phyloP scores from a whole-genome alignment of 225 moss, liverwort and hornwort genomes.

The Rhytidiadelphus loreus region DNA sequence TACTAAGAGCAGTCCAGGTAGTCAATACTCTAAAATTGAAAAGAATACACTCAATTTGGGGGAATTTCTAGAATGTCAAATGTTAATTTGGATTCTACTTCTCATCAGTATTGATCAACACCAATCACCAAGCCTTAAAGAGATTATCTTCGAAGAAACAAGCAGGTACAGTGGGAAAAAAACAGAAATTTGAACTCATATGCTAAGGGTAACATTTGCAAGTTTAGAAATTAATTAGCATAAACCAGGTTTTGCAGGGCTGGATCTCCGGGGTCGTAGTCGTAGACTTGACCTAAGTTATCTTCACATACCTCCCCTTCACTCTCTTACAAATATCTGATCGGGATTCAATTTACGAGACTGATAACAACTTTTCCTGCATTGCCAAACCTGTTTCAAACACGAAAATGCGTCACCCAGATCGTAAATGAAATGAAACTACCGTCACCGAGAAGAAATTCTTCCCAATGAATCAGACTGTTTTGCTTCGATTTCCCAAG shows the following conservation, averaged over 20 bases:
- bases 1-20: background rate
- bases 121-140: background rate
- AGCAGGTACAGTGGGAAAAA: background rate
- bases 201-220: background rate
- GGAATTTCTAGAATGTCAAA: background rate
- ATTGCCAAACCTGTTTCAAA: background rate
- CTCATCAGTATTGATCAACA: background rate
- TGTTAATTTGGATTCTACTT: background rate
- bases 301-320: background rate
- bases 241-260: background rate
- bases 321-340: background rate
- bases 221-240: background rate
- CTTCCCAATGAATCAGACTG: background rate
- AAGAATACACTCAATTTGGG: background rate
- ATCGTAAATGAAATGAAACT: background rate
- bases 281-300: background rate
- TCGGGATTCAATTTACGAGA: background rate
- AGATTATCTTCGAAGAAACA: background rate
- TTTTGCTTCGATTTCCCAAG: background rate
- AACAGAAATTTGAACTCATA: background rate
- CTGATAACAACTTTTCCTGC: background rate
- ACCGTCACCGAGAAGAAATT: background rate
- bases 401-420: no score
- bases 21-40: background rate
- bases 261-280: background rate